Conservation (phyloP, 106 monocot genomes). For the Phalaenopsis equestris region DNA sequence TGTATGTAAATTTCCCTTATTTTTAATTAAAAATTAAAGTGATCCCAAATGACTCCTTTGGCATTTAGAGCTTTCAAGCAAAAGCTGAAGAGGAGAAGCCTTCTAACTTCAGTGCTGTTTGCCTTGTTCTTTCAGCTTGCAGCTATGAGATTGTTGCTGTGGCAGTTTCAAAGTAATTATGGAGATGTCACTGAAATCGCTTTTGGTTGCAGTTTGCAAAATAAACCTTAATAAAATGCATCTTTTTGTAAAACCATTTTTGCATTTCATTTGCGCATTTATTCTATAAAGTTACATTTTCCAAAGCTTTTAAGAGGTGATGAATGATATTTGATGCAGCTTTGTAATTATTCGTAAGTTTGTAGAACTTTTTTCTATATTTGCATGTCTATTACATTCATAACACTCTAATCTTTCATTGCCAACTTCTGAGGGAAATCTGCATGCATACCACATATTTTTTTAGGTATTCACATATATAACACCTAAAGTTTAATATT, state of each 20-base stretch:
- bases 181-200: neutral
- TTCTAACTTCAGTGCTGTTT: neutral
- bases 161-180: neutral
- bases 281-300: neutral
- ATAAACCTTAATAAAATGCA: neutral
- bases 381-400: no score
- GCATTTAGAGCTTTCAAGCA: neutral
- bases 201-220: neutral
- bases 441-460: no score
- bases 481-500: no score
- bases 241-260: neutral
- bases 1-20: no score
- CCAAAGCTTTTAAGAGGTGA: neutral
- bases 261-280: neutral
- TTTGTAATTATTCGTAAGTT: no score
- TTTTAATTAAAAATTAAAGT: no score
- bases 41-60: neutral
- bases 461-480: no score
- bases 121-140: neutral
- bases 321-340: no score
- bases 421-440: no score
- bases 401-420: no score
- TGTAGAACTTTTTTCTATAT: no score
- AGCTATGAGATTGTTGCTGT: conserved; percentile 10
- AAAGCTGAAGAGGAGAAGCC: neutral